Percentiles rank a stretch among this genome's conserved stretches.
Conservation (phyloP, 257 asterid species). For the Nicotiana paniculata region DNA sequence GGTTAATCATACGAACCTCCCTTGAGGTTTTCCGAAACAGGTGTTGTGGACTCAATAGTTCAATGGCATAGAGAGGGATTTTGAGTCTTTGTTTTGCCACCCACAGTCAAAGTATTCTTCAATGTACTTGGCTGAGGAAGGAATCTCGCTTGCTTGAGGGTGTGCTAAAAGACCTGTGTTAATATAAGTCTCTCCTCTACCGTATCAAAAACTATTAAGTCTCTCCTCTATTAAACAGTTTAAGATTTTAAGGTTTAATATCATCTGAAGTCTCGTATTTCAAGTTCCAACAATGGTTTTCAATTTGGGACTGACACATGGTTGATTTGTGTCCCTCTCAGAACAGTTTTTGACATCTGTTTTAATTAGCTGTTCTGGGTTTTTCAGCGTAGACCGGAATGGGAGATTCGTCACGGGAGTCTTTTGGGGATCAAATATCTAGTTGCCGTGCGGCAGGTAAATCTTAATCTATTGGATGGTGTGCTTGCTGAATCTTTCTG, state of each 20-base stretch:
- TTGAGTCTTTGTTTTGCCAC: neutral
- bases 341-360: slow-evolving; percentile 13
- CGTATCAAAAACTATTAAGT: no score
- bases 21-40: neutral
- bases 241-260: neutral
- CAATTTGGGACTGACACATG: neutral
- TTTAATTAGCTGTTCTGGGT: slow-evolving; percentile 50
- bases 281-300: neutral
- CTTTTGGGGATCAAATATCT: slow-evolving; percentile 94
- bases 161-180: neutral
- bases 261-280: neutral
- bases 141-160: neutral
- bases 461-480: neutral
- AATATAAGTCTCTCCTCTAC: neutral
- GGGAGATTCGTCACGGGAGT: slow-evolving; percentile 99
- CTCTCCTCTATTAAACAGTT: neutral
- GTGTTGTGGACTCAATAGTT: slow-evolving; percentile 1
- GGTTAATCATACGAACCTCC: neutral
- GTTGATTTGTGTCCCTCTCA: neutral
- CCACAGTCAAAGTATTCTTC: neutral
- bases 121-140: neutral
- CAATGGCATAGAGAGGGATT: neutral
- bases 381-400: slow-evolving; percentile 98
- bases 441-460: slow-evolving; percentile 98
- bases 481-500: neutral